These are phyloP conservation scores for Stagonosporopsis vannaccii DNA, from an alignment of 2,329 filamentous ascomycete genomes.

Conservation along the genomic window DNA sequence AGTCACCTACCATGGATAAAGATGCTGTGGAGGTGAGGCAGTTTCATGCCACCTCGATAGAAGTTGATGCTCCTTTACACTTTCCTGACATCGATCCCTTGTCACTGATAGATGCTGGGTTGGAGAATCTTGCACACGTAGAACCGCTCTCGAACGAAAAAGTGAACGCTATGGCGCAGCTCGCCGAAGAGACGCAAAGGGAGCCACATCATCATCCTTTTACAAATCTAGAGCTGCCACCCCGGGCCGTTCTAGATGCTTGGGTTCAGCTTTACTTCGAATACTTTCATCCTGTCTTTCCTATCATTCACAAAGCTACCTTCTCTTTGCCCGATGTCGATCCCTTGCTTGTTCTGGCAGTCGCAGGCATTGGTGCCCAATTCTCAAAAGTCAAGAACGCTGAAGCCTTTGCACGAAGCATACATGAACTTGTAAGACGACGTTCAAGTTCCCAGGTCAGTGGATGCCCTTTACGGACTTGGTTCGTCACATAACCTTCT, in stretches of 20 bases:
- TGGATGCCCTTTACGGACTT: not conserved
- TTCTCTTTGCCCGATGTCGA: not conserved
- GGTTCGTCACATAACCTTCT: not conserved
- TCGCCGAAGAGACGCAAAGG: not conserved
- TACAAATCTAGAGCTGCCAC: not conserved
- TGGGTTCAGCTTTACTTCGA: conserved; percentile 11
- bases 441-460: not conserved
- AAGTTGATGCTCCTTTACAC: conserved; percentile 8
- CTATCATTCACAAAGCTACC: conserved; percentile 3
- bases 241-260: not conserved
- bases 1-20: conserved; percentile 2
- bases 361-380: conserved; percentile 4
- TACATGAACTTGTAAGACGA: conserved; percentile 7
- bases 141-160: not conserved
- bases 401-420: not conserved
- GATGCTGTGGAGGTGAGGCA: conserved; percentile 11
- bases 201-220: conserved; percentile 1
- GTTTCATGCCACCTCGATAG: conserved; percentile 8
- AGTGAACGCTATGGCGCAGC: not conserved
- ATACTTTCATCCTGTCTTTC: conserved; percentile 10
- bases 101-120: not conserved
- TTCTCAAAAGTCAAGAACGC: conserved; percentile 3
- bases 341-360: conserved; percentile 4
- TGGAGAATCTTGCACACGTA: not conserved
- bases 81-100: not conserved